Evolutionary conservation across 257 asterid species (phyloP).

Genomic region (Solanum lycopersicoides): DNA sequence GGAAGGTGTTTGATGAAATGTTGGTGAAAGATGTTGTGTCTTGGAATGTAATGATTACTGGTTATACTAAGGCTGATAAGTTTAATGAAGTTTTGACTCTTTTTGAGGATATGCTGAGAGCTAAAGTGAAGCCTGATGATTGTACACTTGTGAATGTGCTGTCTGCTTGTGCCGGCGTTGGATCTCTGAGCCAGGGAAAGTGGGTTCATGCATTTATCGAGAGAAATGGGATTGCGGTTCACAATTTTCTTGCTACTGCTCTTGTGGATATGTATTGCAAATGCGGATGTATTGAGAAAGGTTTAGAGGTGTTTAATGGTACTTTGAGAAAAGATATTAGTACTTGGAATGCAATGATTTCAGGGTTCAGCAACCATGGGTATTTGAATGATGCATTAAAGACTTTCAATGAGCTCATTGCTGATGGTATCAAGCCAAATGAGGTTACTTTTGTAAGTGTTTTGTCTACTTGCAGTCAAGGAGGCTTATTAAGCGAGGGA

Average conservation of each 20-base stretch:
- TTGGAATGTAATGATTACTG: slow-evolving; percentile 28
- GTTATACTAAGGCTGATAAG: slow-evolving; percentile 14
- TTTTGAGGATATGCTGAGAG: slow-evolving; percentile 20
- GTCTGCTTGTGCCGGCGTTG: slow-evolving; percentile 27
- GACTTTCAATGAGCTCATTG: slow-evolving; percentile 16
- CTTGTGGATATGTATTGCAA: slow-evolving; percentile 35
- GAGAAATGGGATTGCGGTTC: slow-evolving; percentile 5
- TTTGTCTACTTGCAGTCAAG: slow-evolving; percentile 32
- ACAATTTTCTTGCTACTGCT: slow-evolving; percentile 26
- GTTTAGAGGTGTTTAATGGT: slow-evolving; percentile 11
- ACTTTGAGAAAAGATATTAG: slow-evolving; percentile 18
- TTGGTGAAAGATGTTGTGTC: slow-evolving; percentile 21
- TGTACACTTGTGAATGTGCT: slow-evolving; percentile 28
- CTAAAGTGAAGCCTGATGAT: slow-evolving; percentile 17
- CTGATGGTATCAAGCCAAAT: slow-evolving; percentile 15
- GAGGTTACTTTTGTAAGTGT: slow-evolving; percentile 24
- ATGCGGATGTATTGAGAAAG: slow-evolving; percentile 31
- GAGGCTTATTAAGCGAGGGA: slow-evolving; percentile 22
- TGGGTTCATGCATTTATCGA: slow-evolving; percentile 22
- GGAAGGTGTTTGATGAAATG: slow-evolving; percentile 24
- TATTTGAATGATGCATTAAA: slow-evolving; percentile 14
- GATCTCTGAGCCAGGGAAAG: slow-evolving; percentile 22
- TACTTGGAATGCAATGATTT: slow-evolving; percentile 34
- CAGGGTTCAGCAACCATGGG: slow-evolving; percentile 32
- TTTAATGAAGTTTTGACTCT: slow-evolving; percentile 13